Conservation (phyloP, 2,329 filamentous ascomycete genomes). For the Aureobasidium sp. region DNA sequence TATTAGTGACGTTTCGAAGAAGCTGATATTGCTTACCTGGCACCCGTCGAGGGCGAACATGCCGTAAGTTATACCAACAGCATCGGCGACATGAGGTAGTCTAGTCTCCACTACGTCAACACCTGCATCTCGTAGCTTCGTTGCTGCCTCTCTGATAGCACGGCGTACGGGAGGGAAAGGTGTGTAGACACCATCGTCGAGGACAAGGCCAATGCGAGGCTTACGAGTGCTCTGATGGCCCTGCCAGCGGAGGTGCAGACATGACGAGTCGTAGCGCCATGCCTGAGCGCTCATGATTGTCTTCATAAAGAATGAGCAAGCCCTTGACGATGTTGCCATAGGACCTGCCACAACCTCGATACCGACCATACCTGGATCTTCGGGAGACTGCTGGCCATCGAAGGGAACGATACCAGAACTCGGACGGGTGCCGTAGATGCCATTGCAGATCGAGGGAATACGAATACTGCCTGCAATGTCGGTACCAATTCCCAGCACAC, state of each 20-base stretch:
- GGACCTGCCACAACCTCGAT: conserved; percentile 24
- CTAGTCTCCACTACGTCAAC: conserved; percentile 18
- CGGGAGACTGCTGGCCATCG: conserved; percentile 13
- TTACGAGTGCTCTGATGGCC: conserved; percentile 16
- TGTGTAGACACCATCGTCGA: conserved; percentile 21
- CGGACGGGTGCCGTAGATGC: conserved; percentile 27
- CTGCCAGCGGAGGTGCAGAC: conserved; percentile 53
- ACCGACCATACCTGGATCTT: conserved; percentile 3
- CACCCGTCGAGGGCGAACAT: conserved; percentile 19
- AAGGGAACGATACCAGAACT: conserved; percentile 17
- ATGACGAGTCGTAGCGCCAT: conserved; percentile 52
- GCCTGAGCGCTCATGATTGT: conserved; percentile 46
- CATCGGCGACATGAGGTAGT: conserved; percentile 20
- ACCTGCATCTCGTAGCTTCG: conserved; percentile 17
- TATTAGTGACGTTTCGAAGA: not conserved
- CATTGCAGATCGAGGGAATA: conserved; percentile 75
- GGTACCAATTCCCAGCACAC: conserved; percentile 54
- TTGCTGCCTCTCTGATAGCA: conserved; percentile 18
- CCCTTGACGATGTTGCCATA: conserved; percentile 23
- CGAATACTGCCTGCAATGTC: conserved; percentile 59
- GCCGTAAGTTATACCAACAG: conserved; percentile 15
- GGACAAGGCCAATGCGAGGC: conserved; percentile 21
- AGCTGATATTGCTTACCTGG: conserved; percentile 15
- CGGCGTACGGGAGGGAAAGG: conserved; percentile 21
- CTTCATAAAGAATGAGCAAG: conserved; percentile 28